Percentiles rank a stretch among this genome's conserved stretches.
Evolutionary conservation across 1,284 basidiomycete species (phyloP).

Genomic region (Cryptococcus jaspeensis): DNA sequence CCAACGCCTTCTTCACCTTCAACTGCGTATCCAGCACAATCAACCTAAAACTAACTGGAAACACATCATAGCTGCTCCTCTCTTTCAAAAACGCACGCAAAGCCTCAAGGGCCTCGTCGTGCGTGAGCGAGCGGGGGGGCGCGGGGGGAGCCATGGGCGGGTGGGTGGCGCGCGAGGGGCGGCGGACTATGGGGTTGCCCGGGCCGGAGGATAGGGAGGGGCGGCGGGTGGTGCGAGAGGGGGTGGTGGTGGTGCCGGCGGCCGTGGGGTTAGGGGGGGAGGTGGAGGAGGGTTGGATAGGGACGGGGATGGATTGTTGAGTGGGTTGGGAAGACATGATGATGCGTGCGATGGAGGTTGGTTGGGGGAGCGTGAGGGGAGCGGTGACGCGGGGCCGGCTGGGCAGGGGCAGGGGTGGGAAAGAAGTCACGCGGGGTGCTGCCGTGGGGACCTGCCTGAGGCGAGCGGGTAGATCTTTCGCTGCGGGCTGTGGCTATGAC

Average conservation of each 20-base stretch:
- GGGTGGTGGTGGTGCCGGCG: no score
- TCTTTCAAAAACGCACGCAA: slow-evolving; percentile 82
- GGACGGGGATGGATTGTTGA: slow-evolving; percentile 3
- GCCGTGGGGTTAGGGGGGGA: slow-evolving; percentile 10
- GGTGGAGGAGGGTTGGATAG: slow-evolving; percentile 12
- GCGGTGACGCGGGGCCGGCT: neutral
- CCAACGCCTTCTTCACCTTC: slow-evolving; percentile 87
- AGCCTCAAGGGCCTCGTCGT: slow-evolving; percentile 70
- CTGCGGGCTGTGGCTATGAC: no score
- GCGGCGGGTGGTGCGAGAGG: slow-evolving; percentile 11
- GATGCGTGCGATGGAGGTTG: neutral
- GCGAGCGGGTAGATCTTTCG: no score
- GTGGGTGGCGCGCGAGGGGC: slow-evolving; percentile 43
- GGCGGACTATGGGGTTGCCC: slow-evolving; percentile 24
- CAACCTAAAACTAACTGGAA: slow-evolving; percentile 91
- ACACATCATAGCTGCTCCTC: slow-evolving; percentile 88
- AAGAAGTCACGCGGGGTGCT: neutral
- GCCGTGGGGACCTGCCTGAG: no score
- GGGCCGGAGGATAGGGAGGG: slow-evolving; percentile 14
- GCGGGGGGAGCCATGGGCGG: slow-evolving; percentile 29
- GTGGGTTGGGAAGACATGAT: slow-evolving; percentile 13
- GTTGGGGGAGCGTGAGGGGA: neutral
- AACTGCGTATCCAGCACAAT: slow-evolving; percentile 95
- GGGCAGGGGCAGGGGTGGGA: neutral
- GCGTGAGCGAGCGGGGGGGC: slow-evolving; percentile 46